Evolutionary conservation across 2,329 filamentous ascomycete genomes (phyloP).

Genomic region (Stylonectria norvegica): DNA sequence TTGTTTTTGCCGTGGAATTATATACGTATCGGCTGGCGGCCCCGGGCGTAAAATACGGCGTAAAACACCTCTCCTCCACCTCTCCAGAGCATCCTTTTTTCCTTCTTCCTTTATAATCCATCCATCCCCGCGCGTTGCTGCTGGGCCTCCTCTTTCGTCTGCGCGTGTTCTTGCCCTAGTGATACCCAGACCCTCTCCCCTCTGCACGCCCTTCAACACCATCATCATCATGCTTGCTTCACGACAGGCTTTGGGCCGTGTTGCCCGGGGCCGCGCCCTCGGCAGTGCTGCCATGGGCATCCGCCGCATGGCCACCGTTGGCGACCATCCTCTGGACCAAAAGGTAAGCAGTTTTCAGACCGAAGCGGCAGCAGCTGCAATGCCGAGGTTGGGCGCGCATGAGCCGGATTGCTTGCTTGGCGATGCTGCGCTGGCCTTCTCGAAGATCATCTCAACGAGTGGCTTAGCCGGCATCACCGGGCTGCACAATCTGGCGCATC

Average conservation of each 20-base stretch:
- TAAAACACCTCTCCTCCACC: conserved; percentile 29
- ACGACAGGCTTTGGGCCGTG: conserved; percentile 64
- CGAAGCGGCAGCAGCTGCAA: too few relatives aligned
- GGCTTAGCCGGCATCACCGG: too few relatives aligned
- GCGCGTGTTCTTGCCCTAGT: conserved; percentile 20
- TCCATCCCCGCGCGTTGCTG: conserved; percentile 15
- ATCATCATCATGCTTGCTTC: conserved; percentile 62
- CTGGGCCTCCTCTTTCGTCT: conserved; percentile 11
- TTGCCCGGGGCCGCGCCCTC: conserved; percentile 59
- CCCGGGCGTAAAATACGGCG: conserved; percentile 15
- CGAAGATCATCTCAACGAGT: too few relatives aligned
- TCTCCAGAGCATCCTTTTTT: conserved; percentile 14
- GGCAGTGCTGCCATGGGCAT: conserved; percentile 56
- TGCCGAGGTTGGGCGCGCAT: too few relatives aligned
- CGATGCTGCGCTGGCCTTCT: too few relatives aligned
- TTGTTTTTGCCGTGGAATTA: too few relatives aligned
- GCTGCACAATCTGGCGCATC: too few relatives aligned
- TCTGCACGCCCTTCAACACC: conserved; percentile 16
- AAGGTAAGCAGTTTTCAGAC: conserved; percentile 70
- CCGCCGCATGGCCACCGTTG: conserved; percentile 78
- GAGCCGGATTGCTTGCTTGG: too few relatives aligned
- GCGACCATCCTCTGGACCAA: conserved; percentile 81
- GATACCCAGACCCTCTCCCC: conserved; percentile 29
- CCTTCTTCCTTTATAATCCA: conserved; percentile 28
- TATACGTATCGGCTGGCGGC: conserved; percentile 21